These are phyloP conservation scores for Debaryomycetaceae sp. DNA, from an alignment of 1,139 yeast species.

Conservation along the genomic window DNA sequence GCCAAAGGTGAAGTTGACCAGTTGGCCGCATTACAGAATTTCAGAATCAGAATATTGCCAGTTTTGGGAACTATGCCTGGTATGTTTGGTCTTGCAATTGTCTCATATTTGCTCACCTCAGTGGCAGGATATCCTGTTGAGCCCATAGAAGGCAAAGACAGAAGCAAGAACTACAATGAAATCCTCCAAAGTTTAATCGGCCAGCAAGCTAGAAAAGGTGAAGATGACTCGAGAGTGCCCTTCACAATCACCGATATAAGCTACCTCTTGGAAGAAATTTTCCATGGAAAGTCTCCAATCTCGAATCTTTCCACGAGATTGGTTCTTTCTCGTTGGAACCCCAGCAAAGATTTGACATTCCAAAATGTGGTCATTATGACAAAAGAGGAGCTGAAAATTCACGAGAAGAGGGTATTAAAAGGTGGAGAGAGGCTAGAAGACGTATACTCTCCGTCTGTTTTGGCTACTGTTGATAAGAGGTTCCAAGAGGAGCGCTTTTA, in stretches of 20 bases:
- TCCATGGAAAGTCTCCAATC: slow-evolving; percentile 85
- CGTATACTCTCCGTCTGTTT: slow-evolving; percentile 61
- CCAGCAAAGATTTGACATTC: slow-evolving; percentile 48
- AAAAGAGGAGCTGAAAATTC: slow-evolving; percentile 77
- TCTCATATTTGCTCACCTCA: slow-evolving; percentile 74
- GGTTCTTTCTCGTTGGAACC: slow-evolving; percentile 82
- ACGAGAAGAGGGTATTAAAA: slow-evolving; percentile 68
- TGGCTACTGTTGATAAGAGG: slow-evolving; percentile 58
- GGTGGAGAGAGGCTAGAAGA: slow-evolving; percentile 61
- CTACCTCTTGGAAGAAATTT: slow-evolving; percentile 87
- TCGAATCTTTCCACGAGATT: slow-evolving; percentile 81
- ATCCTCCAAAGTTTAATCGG: slow-evolving; percentile 81
- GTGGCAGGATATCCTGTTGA: slow-evolving; percentile 87
- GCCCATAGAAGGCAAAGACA: slow-evolving; percentile 86
- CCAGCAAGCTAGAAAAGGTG: slow-evolving; percentile 77
- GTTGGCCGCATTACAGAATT: slow-evolving; percentile 80
- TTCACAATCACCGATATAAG: slow-evolving; percentile 70
- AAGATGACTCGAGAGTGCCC: slow-evolving; percentile 67
- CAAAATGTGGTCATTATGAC: slow-evolving; percentile 87
- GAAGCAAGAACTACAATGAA: slow-evolving; percentile 80
- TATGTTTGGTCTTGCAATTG: slow-evolving; percentile 86
- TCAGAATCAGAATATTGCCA: slow-evolving; percentile 89
- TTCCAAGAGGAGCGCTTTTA: slow-evolving; percentile 74
- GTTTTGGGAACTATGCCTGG: slow-evolving; percentile 97
- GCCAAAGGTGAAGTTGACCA: slow-evolving; percentile 84